A percentile compares a stretch with the other conserved stretches of the same genome.
These are phyloP conservation scores for Mucor sp. DNA, from an alignment of 371 early-diverging fungal species.

Conservation along the genomic window DNA sequence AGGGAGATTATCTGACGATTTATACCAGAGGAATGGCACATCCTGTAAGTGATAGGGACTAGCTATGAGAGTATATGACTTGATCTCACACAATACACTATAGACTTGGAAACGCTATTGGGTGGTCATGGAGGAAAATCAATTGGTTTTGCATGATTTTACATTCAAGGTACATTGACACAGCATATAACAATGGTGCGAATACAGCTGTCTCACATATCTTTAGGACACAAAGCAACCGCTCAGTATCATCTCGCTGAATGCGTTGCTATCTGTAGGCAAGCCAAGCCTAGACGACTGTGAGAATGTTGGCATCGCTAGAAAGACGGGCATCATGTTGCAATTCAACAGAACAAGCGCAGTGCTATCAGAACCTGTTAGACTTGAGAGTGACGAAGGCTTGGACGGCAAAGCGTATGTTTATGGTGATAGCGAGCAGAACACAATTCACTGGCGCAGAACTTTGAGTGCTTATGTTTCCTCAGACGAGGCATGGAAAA, in stretches of 20 bases:
- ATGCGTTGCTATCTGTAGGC: constrained; percentile 11
- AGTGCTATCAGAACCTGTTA: constrained; percentile 12
- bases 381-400: constrained; percentile 11
- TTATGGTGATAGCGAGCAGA: constrained; percentile 21
- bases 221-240: constrained; percentile 18
- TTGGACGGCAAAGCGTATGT: constrained; percentile 23
- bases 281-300: constrained; percentile 27
- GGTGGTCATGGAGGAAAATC: constrained; percentile 15
- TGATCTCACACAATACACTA: neutral
- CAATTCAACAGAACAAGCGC: constrained; percentile 19
- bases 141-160: constrained; percentile 23
- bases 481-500: neutral
- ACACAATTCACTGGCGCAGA: constrained; percentile 21
- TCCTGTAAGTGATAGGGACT: constrained; percentile 23
- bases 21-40: constrained; percentile 27
- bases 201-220: neutral
- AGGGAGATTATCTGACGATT: constrained; percentile 24
- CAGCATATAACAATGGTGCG: no score
- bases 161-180: constrained; percentile 15
- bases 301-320: constrained; percentile 25
- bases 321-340: constrained; percentile 22
- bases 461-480: constrained; percentile 13
- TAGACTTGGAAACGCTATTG: constrained; percentile 31
- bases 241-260: constrained; percentile 9
- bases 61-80: neutral